Base-by-base conservation (phyloP, 805 yeast species). In the Schizosaccharomyces osmophilus region DNA sequence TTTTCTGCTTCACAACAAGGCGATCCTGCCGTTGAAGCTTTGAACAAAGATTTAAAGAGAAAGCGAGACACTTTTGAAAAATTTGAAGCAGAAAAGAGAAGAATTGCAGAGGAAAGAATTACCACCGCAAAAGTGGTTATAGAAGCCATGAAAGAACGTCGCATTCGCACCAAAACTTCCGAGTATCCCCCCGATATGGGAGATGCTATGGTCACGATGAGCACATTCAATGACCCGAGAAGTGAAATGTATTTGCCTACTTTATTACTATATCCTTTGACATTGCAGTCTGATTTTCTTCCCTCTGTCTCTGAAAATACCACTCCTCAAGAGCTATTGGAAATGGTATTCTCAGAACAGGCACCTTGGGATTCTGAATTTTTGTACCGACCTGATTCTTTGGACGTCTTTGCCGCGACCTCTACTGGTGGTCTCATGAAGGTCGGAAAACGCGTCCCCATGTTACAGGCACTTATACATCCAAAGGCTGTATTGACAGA, bases 121-220 rank as follows among this genome's bases (percentile, higher is more conserved):
- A 19, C n/a, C 9, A 11, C 24, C 0, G 26, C 22, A 13, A 24
- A 41, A 6, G 54, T 51, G 9, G 22, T 59, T 8, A 17, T 22
- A n/a, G 19, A n/a, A 4, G 61, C 61, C n/a, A 15, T 59, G 22
- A 24, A 41, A 24, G 36, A 19, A 43, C 26, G 61, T 19, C 24
- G 19, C 36, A 39, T 39, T 26, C 41, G 15, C 22, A 26, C 43
- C n/a, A 24, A 19, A 22, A 42, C 61, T 41, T 22, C 61, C 9
- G 51, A 41, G 11, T 15, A 29, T 11, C 54, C 61, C 11, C 61
- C 61, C 19, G 61, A 59, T 26, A 11, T 59, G 55, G 61, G 54
- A 41, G 55, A 59, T 29, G 61, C 55, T 41, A 41, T 11, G 19
- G 15, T 59, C 13, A 17, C 26, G 5, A n/a, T 59, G 11, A 9